Percentiles rank a stretch among this genome's conserved stretches.
Conservation (phyloP, 2,329 filamentous ascomycete genomes). For the Colletotrichum costaricense region DNA sequence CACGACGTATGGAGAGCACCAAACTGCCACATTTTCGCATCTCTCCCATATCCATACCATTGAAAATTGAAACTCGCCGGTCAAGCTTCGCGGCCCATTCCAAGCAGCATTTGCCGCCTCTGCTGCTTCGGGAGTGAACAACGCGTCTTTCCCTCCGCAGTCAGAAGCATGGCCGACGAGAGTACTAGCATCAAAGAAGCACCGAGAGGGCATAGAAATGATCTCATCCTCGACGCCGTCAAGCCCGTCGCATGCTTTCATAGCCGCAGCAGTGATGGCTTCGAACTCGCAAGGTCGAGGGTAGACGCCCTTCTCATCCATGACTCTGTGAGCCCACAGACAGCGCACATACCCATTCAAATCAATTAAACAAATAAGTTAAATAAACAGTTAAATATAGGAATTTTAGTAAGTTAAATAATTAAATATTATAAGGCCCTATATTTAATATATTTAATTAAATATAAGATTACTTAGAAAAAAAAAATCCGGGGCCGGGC, state of each 20-base stretch:
- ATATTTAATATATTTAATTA: no score
- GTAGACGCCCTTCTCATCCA: not conserved
- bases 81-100: constrained; percentile 10
- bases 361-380: no score
- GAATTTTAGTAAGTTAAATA: no score
- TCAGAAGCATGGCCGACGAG: constrained; percentile 14
- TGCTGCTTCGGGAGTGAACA: not conserved
- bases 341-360: no score
- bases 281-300: constrained; percentile 40
- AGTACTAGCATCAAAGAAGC: constrained; percentile 26
- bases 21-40: not conserved
- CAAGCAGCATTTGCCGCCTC: constrained; percentile 28
- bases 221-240: constrained; percentile 61
- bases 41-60: constrained; percentile 5
- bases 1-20: not conserved
- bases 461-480: no score
- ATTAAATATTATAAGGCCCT: no score
- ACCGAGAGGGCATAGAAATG: constrained; percentile 41
- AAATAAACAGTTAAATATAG: no score
- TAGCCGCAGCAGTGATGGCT: constrained; percentile 48
- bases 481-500: no score
- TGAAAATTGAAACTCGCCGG: constrained; percentile 8
- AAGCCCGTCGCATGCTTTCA: constrained; percentile 53
- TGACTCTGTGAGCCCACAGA: not conserved
- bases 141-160: constrained; percentile 41